Base-by-base conservation (phyloP, 768 basidiomycete genomes). In the Collybia sordida region DNA sequence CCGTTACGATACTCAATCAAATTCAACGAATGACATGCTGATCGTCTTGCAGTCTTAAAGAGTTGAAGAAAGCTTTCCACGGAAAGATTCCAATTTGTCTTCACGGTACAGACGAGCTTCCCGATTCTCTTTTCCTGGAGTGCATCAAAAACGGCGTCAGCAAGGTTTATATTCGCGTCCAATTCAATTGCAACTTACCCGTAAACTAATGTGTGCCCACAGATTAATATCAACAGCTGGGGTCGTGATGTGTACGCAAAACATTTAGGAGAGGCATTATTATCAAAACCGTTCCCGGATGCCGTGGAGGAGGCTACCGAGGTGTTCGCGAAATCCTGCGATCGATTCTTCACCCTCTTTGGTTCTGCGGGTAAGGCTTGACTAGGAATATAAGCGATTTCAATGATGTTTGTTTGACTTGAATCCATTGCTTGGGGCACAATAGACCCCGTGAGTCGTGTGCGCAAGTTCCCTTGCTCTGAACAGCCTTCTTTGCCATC, bases 221-320 rank as follows among this genome's bases (percentile, higher is more conserved):
- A 72, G 71, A 71, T 78, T 42, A 78, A 78, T 41, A 65, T 78
- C 50, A 77, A 78, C 51, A 72, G 72, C 49, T 77, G 74, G 72
- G 74, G 64, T 1, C 69, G 74, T 24, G 72, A 77, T 59, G 71
- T 70, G 14, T 77, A 78, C 47, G 69, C 66, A 2, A 68, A 70
- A 50, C 50, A 51, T 0, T 55, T 78, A 5, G 64, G 65, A 3
- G 63, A 65, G 37, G 61, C 52, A 1, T 57, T 77, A 15, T 56
- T 61, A 42, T 58, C 64, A 2, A 70, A 67, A 51, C 59, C 75
- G 1, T 74, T 78, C 54, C 77, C 75, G 2, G 73, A 77, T 4
- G 75, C 73, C 2, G 68, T 74, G 27, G 74, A 77, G 38, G 69
- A 69, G 22, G 75, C 75, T 0, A 74, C 71, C 0, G 72, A 77